Percentiles rank a stretch among this genome's conserved stretches.
These are phyloP conservation scores for Penicillium sp. DNA, from an alignment of 2,329 filamentous ascomycete species.

Conservation along the genomic window DNA sequence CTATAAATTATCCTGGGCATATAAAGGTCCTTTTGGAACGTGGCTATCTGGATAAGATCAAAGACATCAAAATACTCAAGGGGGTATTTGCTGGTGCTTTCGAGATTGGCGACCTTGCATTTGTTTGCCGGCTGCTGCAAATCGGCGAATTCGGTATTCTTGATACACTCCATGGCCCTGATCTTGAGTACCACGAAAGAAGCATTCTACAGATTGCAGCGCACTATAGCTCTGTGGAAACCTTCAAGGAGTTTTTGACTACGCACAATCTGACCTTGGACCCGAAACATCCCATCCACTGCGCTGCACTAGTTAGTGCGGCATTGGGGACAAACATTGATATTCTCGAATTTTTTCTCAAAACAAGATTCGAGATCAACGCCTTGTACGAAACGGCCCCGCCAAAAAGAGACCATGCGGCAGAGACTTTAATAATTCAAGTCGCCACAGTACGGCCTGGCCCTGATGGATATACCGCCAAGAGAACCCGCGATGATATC, in stretches of 20 bases:
- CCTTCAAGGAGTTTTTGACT: background rate
- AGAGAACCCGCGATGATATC: background rate
- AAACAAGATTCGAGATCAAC: background rate
- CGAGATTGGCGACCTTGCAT: background rate
- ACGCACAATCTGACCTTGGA: background rate
- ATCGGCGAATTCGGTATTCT: background rate
- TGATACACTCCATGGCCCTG: too few species aligned
- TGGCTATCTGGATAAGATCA: background rate
- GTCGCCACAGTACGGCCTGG: too few species aligned
- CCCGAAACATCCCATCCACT: background rate
- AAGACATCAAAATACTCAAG: background rate
- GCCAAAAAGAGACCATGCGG: too few species aligned
- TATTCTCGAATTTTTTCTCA: background rate
- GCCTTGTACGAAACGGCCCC: background rate
- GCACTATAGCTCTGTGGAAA: too few species aligned
- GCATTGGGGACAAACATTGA: background rate
- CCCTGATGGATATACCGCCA: too few species aligned
- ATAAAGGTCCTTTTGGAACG: background rate
- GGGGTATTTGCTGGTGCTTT: background rate
- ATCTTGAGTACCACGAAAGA: too few species aligned
- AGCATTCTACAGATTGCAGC: too few species aligned
- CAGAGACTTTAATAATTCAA: too few species aligned
- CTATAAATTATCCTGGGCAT: background rate
- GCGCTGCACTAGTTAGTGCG: background rate
- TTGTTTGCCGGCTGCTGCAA: background rate